Evolutionary conservation across 257 asterid genomes (phyloP), one percentile per base, ranked within the genome.

Genomic region (Solanum paucissectum): DNA sequence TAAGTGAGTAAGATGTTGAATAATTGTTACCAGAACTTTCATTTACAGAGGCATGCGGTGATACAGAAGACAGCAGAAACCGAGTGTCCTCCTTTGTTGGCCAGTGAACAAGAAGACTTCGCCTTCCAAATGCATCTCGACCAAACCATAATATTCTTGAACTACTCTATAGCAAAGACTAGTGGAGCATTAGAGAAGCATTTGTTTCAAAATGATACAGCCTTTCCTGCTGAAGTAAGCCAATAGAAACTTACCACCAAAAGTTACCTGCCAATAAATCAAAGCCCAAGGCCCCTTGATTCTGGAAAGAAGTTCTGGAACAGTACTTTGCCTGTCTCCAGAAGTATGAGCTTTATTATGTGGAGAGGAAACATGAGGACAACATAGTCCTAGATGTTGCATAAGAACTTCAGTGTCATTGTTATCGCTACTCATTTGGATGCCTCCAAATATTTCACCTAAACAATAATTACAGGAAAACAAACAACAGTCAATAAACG

Each of bases 61-160:
- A 95, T 69, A 97, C 99, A 32, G 99, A 95, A 85, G 99, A 94
- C 86, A 97, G 91, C 87, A 97, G 90, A 34, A 97, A 92, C 77
- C 98, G 96, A 84, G 98, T 83, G 87, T 97, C 99, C 86, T 90
- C 90, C 20, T 16, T 58, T 79, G 99, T 92, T 83, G 99, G 98
- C 99, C 99, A 97, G 87, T 96, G 99, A 88, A 95, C 98, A 87
- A 97, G 94, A 90, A 96, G 98, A 91, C 99, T 97, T 88, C 99
- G 91, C 89, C 99, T 92, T 84, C 99, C 99, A 89, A 97, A 90
- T 6, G 99, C 98, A 96, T 97, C 99, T 87, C 98, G 95, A 88
- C 99, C 99, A 87, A 96, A 94, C 99, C 99, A 97, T 92, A 97
- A 89, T 38, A 94, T 95, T 85, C 91, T 95, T 83, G 98, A 92